Evolutionary conservation across 805 yeast genomes (phyloP).

Genomic region (Candida hungchunana): DNA sequence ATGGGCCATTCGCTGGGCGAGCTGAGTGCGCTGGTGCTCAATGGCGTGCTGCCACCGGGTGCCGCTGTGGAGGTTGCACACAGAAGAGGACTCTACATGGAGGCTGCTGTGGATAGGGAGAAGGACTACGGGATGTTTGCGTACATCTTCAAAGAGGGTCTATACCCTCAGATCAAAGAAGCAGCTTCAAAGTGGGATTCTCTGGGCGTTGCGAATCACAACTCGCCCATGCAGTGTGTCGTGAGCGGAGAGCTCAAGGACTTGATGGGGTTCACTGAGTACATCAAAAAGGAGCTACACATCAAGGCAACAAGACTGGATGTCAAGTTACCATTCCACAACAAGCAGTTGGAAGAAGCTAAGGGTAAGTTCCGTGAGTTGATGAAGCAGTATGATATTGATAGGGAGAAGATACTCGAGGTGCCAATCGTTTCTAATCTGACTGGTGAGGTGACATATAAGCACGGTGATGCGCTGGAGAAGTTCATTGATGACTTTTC

Average conservation of each 20-base stretch:
- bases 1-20: constrained; percentile 46
- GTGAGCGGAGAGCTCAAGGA: constrained; percentile 33
- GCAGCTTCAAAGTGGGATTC: constrained; percentile 6
- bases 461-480: constrained; percentile 25
- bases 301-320: constrained; percentile 31
- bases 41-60: constrained; percentile 26
- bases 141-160: constrained; percentile 24
- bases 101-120: constrained; percentile 20
- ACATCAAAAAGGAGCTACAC: constrained; percentile 19
- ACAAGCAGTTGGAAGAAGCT: constrained; percentile 31
- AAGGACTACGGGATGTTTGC: constrained; percentile 35
- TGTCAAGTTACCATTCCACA: constrained; percentile 44
- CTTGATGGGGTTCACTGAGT: constrained; percentile 13
- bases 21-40: constrained; percentile 32
- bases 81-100: constrained; percentile 37
- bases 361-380: constrained; percentile 25
- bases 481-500: constrained; percentile 38
- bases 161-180: constrained; percentile 6
- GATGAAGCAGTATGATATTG: constrained; percentile 9
- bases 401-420: constrained; percentile 14
- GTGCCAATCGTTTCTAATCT: constrained; percentile 38
- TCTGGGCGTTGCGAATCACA: constrained; percentile 39
- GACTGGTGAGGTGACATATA: constrained; percentile 27
- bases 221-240: constrained; percentile 36
- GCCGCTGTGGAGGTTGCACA: constrained; percentile 25